phyloP scores from a whole-genome alignment of 371 early-diverging fungal species.

The Sporodiniella umbellata region DNA sequence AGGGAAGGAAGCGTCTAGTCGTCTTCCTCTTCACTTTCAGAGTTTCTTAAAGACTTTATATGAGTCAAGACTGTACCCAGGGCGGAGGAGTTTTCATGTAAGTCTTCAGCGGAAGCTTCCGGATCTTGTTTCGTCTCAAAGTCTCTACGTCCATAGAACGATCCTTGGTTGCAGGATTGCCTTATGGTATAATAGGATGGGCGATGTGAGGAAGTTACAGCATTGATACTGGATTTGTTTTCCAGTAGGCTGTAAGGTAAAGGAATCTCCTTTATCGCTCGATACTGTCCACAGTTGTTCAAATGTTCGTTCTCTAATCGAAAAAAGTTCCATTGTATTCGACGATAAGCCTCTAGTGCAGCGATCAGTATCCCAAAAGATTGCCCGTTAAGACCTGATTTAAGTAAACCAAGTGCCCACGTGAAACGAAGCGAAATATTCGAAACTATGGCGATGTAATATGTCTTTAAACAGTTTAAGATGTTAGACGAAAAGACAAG shows the following conservation, averaged over 20 bases:
- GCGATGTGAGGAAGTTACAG: constrained; percentile 9
- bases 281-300: constrained; percentile 81
- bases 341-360: constrained; percentile 60
- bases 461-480: too few species aligned
- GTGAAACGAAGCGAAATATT: constrained; percentile 71
- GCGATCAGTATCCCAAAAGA: constrained; percentile 39
- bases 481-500: neutral
- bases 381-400: constrained; percentile 24
- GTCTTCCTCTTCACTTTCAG: too few species aligned
- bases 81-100: too few species aligned
- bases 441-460: constrained; percentile 68
- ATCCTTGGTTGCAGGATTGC: constrained; percentile 1
- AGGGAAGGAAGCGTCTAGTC: too few species aligned
- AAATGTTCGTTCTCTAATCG: constrained; percentile 91
- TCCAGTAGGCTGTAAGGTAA: constrained; percentile 59
- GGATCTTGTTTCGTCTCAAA: constrained; percentile 40
- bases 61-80: too few species aligned
- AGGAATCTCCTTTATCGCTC: constrained; percentile 84
- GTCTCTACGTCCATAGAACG: constrained; percentile 51
- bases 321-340: constrained; percentile 85
- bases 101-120: too few species aligned
- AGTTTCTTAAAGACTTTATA: too few species aligned
- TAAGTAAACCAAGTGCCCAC: constrained; percentile 58
- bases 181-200: neutral
- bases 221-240: neutral